phyloP scores from a whole-genome alignment of 192 early-diverging fungal genomes.

The Linnemannia elongata region DNA sequence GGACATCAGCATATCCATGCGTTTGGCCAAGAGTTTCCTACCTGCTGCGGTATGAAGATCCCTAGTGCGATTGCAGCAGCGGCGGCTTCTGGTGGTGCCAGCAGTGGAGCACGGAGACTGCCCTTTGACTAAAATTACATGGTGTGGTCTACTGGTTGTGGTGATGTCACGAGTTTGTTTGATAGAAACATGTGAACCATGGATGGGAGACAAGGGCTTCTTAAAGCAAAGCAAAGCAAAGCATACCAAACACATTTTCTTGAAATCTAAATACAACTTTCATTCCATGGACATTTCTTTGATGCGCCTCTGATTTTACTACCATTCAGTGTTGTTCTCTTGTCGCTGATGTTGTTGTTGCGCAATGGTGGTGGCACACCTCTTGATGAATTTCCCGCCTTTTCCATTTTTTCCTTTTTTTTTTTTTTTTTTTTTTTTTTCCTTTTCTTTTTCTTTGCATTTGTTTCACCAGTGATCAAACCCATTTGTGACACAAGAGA shows the following conservation, averaged over 20 bases:
- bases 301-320: neutral
- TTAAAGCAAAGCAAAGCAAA: too few relatives aligned
- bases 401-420: neutral
- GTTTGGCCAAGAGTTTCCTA: slow-evolving; percentile 83
- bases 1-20: slow-evolving; percentile 76
- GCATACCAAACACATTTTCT: too few relatives aligned
- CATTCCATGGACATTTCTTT: neutral
- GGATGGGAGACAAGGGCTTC: too few relatives aligned
- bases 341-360: too few relatives aligned
- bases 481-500: neutral
- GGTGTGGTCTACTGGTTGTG: neutral
- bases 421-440: neutral
- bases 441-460: neutral
- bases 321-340: too few relatives aligned
- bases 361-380: too few relatives aligned
- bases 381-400: neutral
- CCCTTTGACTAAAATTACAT: slow-evolving; percentile 55
- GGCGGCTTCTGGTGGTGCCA: slow-evolving; percentile 55
- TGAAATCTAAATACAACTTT: neutral
- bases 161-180: neutral
- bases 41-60: slow-evolving; percentile 85
- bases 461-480: neutral
- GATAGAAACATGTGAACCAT: too few relatives aligned
- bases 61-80: slow-evolving; percentile 87
- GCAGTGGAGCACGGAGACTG: slow-evolving; percentile 40